Evolutionary conservation across 345 rosid genomes (phyloP).

Genomic region (Lepidium aucheri): DNA sequence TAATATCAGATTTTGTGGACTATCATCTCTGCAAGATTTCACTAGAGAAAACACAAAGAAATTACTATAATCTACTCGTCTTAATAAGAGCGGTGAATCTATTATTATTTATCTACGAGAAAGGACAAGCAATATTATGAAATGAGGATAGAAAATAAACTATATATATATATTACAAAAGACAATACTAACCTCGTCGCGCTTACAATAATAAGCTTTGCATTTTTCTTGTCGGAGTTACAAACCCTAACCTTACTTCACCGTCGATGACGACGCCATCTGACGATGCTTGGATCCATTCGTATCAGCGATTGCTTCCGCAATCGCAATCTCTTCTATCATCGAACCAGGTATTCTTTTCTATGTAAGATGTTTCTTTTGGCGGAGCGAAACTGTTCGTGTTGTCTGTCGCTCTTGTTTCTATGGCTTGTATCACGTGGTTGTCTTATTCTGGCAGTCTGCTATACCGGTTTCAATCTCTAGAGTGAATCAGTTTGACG

Average conservation of each 20-base stretch:
- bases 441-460: slow-evolving; percentile 33
- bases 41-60: too few species aligned
- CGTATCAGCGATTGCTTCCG: slow-evolving; percentile 42
- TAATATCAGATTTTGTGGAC: too few species aligned
- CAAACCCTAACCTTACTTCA: not conserved
- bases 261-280: slow-evolving; percentile 29
- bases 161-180: not conserved
- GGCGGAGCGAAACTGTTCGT: too few species aligned
- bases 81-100: too few species aligned
- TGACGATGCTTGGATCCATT: slow-evolving; percentile 54
- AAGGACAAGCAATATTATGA: too few species aligned
- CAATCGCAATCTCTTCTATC: slow-evolving; percentile 46
- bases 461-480: slow-evolving; percentile 63
- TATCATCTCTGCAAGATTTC: too few species aligned
- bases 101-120: too few species aligned
- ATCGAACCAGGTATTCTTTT: slow-evolving; percentile 42
- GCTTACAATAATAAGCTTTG: not conserved
- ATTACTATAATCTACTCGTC: too few species aligned
- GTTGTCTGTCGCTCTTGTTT: too few species aligned
- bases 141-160: not conserved
- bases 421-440: not conserved
- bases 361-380: not conserved
- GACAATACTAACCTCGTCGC: not conserved
- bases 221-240: not conserved
- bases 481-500: slow-evolving; percentile 95